Evolutionary conservation across 179 eudicot species (phyloP).

Genomic region (Silene noctiflora): DNA sequence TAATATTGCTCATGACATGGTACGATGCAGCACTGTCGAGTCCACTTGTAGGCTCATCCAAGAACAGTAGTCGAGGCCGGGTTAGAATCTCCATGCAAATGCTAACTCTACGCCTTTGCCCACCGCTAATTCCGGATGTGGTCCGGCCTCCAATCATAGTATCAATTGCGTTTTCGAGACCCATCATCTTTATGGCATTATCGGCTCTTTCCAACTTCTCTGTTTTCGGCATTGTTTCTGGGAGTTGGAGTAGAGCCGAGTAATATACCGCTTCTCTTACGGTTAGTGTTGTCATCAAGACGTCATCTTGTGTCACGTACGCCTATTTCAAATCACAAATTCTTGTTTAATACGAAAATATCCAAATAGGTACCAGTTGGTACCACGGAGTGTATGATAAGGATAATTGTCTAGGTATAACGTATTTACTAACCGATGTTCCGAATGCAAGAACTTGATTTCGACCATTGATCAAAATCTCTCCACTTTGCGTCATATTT

Average conservation of each 20-base stretch:
- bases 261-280: constrained; percentile 42
- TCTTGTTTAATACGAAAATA: no score
- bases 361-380: no score
- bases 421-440: neutral
- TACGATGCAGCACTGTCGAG: constrained; percentile 64
- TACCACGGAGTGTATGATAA: no score
- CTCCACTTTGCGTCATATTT: constrained; percentile 13
- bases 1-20: constrained; percentile 47
- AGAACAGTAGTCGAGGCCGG: constrained; percentile 47
- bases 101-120: constrained; percentile 60
- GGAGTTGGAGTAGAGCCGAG: constrained; percentile 44
- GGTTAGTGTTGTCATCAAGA: constrained; percentile 38
- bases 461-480: constrained; percentile 19
- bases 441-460: constrained; percentile 15
- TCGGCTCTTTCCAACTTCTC: constrained; percentile 47
- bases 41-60: constrained; percentile 65
- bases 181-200: constrained; percentile 43
- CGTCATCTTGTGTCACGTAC: constrained; percentile 50
- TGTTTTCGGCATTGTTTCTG: constrained; percentile 32
- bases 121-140: constrained; percentile 52
- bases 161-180: constrained; percentile 45
- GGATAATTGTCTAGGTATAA: no score
- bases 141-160: constrained; percentile 59
- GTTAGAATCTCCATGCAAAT: constrained; percentile 54
- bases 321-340: constrained; percentile 25